phyloP scores from a whole-genome alignment of 78 protist species.

The Monocercomonoides exilis region DNA sequence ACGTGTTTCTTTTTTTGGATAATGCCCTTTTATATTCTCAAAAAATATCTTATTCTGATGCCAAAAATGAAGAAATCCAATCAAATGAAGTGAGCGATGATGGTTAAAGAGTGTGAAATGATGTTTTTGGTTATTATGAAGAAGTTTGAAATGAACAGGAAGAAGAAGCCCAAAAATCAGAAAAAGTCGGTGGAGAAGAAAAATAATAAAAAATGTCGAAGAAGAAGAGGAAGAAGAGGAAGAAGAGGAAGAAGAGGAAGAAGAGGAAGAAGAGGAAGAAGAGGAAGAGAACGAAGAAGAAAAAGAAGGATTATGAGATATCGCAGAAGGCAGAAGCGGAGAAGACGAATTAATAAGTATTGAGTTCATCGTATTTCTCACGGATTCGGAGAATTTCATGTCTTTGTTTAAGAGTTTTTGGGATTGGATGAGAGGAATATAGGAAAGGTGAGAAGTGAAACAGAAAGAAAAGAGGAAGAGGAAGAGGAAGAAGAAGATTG shows the following conservation, averaged over 20 bases:
- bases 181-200: neutral
- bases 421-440: neutral
- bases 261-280: neutral
- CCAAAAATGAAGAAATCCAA: no score
- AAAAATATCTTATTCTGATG: no score
- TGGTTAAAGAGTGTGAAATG: no score
- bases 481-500: neutral
- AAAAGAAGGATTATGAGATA: neutral
- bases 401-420: neutral
- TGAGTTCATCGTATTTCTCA: neutral
- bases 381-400: neutral
- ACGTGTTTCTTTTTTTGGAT: no score
- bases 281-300: neutral
- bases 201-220: no score
- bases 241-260: neutral
- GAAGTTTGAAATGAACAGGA: no score
- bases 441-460: neutral
- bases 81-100: no score
- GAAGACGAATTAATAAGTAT: neutral
- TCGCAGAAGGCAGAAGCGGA: neutral
- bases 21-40: no score
- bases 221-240: no score
- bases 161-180: no score
- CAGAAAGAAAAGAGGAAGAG: neutral
- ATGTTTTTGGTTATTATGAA: no score